phyloP scores from a whole-genome alignment of 768 basidiomycete species.

The Psilocybe sp. region DNA sequence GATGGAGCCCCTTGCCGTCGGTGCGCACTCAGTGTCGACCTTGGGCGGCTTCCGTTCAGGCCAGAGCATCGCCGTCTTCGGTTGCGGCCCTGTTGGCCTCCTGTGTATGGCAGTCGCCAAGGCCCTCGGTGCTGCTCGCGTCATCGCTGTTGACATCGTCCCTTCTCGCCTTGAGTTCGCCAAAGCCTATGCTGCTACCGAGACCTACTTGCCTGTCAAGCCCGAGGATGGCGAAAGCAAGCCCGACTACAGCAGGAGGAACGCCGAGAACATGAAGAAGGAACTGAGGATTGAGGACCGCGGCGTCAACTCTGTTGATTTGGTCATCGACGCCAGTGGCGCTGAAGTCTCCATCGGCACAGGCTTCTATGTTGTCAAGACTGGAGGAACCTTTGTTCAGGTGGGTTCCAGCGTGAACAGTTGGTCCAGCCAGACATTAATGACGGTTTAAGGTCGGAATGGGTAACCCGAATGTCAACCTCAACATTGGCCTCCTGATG shows the following conservation, averaged over 20 bases:
- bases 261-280: conserved; percentile 62
- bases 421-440: neutral
- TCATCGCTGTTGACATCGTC: conserved; percentile 84
- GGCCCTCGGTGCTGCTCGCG: conserved; percentile 81
- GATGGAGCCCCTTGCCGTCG: conserved; percentile 96
- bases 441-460: conserved; percentile 65
- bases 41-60: conserved; percentile 70
- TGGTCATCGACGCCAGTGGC: conserved; percentile 90
- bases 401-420: conserved; percentile 25
- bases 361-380: conserved; percentile 69
- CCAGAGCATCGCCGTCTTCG: conserved; percentile 81
- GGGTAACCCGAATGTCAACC: conserved; percentile 71
- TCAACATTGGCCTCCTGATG: conserved; percentile 70
- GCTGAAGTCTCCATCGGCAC: conserved; percentile 93
- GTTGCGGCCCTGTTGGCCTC: conserved; percentile 85
- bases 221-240: conserved; percentile 62
- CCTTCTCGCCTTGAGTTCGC: conserved; percentile 82
- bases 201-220: conserved; percentile 63
- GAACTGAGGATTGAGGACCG: conserved; percentile 67
- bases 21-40: conserved; percentile 81
- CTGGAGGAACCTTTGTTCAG: conserved; percentile 75
- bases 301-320: conserved; percentile 71
- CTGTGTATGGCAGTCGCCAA: conserved; percentile 96
- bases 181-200: conserved; percentile 78
- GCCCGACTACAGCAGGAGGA: conserved; percentile 69